Conservation (phyloP, 164 flowering plant genomes). For the Dillenia turbinata region DNA sequence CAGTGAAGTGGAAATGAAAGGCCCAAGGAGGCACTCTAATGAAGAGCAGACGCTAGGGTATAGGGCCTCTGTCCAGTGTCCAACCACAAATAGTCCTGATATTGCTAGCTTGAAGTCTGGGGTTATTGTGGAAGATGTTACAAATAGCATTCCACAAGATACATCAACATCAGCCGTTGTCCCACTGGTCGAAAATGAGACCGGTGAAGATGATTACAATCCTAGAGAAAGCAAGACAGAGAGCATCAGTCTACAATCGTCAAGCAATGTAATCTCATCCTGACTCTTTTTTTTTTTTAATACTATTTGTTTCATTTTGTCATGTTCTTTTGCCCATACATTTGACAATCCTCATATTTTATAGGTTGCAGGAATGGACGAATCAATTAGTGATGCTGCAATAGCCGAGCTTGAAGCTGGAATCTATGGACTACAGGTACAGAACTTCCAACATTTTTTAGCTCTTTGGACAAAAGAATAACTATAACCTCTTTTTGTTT, state of each 20-base stretch:
- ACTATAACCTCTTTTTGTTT: no score
- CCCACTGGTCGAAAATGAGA: constrained; percentile 30
- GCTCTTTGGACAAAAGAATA: no score
- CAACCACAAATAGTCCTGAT: constrained; percentile 13
- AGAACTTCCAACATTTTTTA: neutral
- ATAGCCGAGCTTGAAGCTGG: constrained; percentile 79
- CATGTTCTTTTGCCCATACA: neutral
- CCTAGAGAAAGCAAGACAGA: constrained; percentile 31
- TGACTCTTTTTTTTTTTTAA: neutral
- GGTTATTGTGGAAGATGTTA: constrained; percentile 57
- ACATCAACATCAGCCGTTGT: constrained; percentile 21
- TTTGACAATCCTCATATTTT: constrained; percentile 2
- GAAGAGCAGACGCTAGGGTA: constrained; percentile 12
- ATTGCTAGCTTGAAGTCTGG: constrained; percentile 18
- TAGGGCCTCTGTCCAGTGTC: constrained; percentile 15
- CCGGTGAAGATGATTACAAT: constrained; percentile 15
- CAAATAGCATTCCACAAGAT: constrained; percentile 26
- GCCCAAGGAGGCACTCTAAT: constrained; percentile 3
- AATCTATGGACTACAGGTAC: constrained; percentile 76
- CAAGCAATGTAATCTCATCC: constrained; percentile 33
- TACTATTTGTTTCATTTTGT: neutral
- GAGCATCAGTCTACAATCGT: constrained; percentile 22
- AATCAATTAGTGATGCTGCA: constrained; percentile 46
- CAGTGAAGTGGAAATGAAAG: constrained; percentile 6
- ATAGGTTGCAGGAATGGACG: constrained; percentile 39